Base-by-base conservation (phyloP, 2,329 filamentous ascomycete species). In the Onygena corvina region DNA sequence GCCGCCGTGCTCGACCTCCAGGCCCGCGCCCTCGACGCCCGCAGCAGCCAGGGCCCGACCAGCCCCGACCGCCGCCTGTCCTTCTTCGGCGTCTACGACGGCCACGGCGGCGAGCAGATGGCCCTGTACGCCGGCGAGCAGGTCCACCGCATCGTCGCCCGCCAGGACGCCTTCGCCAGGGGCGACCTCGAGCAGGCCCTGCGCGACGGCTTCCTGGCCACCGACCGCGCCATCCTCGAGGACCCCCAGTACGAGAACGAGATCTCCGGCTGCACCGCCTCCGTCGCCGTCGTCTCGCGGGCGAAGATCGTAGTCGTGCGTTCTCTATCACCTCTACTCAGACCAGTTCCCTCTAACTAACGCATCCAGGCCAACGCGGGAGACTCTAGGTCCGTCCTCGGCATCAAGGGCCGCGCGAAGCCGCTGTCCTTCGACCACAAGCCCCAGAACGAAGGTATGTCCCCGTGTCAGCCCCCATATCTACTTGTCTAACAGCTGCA, bases 391-490 rank as follows among this genome's bases (percentile, higher is more conserved):
- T 86, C 84, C 63, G 92, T 98, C 21, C 72, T 98, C 57, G 92
- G 92, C 60, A 87, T 98, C 62, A 98, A 96, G 73, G 92, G 92
- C 57, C 80, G 92, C 61, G 92, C 92, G 58, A 98, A 96, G 73
- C 92, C 92, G 47, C 76, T 98, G 53, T 98, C 92, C n/a, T 94
- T 94, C 64, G 92, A 98, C 67, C 92, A 98, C 76, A 98, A 98
- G 72, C 92, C 92, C 35, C 89, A 95, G 67, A 95, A 96, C 59
- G 92, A 98, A 77, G 86, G 88, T 93, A 46, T 4, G 16, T 64
- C 50, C 62, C 60, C 35, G 16, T 14, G 46, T 31, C 18, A n/a
- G 21, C 8, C 33, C 30, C 11, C 47, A 18, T 11, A 20, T 25
- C 23, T 18, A 16, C 12, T 16, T 44, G 8, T 5, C 7, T 7